Conservation (phyloP, 192 early-diverging fungal species). For the Coemansia sp. region DNA sequence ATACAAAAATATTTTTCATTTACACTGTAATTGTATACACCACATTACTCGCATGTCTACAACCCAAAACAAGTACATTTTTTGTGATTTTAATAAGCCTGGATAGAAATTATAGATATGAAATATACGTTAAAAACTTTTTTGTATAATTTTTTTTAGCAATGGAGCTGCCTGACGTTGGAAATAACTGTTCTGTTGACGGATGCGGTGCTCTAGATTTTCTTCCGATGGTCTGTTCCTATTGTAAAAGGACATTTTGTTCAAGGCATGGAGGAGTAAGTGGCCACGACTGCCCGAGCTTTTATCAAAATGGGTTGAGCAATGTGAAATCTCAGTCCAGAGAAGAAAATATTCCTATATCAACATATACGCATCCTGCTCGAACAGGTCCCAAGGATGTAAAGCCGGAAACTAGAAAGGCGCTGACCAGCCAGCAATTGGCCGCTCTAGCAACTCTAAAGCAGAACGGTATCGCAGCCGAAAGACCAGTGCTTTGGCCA, state of each 20-base stretch:
- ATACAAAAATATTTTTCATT: conserved; percentile 38
- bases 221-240: conserved; percentile 20
- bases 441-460: conserved; percentile 18
- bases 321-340: neutral
- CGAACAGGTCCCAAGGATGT: conserved; percentile 20
- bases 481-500: neutral
- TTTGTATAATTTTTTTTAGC: too few species aligned
- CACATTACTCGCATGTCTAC: neutral
- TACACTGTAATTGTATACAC: conserved; percentile 13
- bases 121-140: too few species aligned
- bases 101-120: too few species aligned
- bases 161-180: conserved; percentile 45
- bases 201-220: conserved; percentile 38
- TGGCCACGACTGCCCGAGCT: conserved; percentile 20
- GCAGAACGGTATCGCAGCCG: neutral
- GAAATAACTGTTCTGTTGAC: conserved; percentile 23
- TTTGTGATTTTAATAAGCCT: neutral
- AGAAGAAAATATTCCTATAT: conserved; percentile 9
- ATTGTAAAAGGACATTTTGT: conserved; percentile 31
- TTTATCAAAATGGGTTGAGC: neutral
- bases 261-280: conserved; percentile 17
- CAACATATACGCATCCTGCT: conserved; percentile 24
- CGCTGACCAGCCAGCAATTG: conserved; percentile 23
- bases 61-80: conserved; percentile 1
- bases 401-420: conserved; percentile 12